Conservation (phyloP, 1,284 basidiomycete species). For the Cutaneotrichosporon cutaneum region DNA sequence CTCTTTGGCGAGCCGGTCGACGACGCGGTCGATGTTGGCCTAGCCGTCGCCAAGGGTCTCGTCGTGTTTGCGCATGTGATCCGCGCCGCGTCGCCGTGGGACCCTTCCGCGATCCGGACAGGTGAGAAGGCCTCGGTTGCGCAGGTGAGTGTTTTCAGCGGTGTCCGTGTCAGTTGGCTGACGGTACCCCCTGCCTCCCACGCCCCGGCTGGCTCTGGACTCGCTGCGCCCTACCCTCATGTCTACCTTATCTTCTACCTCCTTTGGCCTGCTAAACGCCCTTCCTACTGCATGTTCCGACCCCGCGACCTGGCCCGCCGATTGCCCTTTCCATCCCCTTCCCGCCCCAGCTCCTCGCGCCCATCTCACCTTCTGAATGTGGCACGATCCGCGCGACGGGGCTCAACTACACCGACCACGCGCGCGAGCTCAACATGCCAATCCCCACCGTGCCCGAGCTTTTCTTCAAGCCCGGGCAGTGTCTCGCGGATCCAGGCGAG, state of each 20-base stretch:
- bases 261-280: neutral
- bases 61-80: conserved; percentile 31
- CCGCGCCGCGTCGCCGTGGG: conserved; percentile 27
- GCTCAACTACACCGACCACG: conserved; percentile 39
- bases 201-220: neutral
- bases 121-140: conserved; percentile 16
- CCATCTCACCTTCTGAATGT: conserved; percentile 33
- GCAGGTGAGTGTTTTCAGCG: conserved; percentile 12
- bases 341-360: conserved; percentile 36
- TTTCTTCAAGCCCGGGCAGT: conserved; percentile 74
- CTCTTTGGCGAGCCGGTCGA: conserved; percentile 38
- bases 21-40: conserved; percentile 44
- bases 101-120: conserved; percentile 13
- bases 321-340: neutral
- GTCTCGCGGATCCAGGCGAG: conserved; percentile 69
- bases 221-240: neutral
- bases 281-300: neutral
- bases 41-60: conserved; percentile 31
- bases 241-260: neutral
- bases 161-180: neutral
- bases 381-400: conserved; percentile 42
- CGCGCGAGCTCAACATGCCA: conserved; percentile 24
- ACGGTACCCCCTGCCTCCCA: neutral
- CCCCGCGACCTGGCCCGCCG: neutral
- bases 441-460: conserved; percentile 64